phyloP scores from a whole-genome alignment of 169 alveolate genomes.

The Cryptosporidium ryanae region DNA sequence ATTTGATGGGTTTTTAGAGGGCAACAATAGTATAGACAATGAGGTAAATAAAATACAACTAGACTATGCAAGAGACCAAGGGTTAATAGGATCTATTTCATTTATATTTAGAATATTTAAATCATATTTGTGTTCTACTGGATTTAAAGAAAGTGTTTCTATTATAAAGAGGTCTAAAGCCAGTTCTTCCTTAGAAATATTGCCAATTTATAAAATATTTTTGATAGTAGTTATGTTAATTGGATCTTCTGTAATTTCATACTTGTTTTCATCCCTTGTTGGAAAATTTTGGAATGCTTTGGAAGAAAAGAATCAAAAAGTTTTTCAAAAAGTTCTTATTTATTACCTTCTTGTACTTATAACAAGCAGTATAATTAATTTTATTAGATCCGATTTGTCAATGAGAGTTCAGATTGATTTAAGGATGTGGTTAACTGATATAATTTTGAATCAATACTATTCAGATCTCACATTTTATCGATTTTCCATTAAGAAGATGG shows the following conservation, averaged over 20 bases:
- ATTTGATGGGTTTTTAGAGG: no score
- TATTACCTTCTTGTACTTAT: constrained; percentile 35
- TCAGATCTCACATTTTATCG: constrained; percentile 54
- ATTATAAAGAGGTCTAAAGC: neutral
- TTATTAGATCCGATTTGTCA: constrained; percentile 33
- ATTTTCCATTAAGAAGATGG: constrained; percentile 28
- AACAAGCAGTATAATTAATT: constrained; percentile 22
- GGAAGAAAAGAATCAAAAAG: constrained; percentile 22
- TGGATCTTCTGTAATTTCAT: constrained; percentile 25
- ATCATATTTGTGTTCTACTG: constrained; percentile 33
- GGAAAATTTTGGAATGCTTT: constrained; percentile 54
- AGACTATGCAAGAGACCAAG: constrained; percentile 43
- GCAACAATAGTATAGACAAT: neutral
- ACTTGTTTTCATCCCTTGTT: constrained; percentile 27
- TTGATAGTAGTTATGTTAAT: constrained; percentile 5
- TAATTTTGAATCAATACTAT: constrained; percentile 53
- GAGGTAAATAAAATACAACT: constrained; percentile 27
- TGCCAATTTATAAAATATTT: constrained; percentile 42
- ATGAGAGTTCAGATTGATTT: constrained; percentile 59
- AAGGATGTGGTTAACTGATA: constrained; percentile 72
- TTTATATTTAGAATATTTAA: constrained; percentile 11
- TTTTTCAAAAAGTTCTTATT: constrained; percentile 18
- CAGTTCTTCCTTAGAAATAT: neutral
- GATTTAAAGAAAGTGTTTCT: constrained; percentile 2
- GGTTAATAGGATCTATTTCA: constrained; percentile 41